Percentiles rank a stretch among this genome's conserved stretches.
phyloP scores from a whole-genome alignment of 495 filamentous ascomycete species.

The Penicillium ochrochloron region DNA sequence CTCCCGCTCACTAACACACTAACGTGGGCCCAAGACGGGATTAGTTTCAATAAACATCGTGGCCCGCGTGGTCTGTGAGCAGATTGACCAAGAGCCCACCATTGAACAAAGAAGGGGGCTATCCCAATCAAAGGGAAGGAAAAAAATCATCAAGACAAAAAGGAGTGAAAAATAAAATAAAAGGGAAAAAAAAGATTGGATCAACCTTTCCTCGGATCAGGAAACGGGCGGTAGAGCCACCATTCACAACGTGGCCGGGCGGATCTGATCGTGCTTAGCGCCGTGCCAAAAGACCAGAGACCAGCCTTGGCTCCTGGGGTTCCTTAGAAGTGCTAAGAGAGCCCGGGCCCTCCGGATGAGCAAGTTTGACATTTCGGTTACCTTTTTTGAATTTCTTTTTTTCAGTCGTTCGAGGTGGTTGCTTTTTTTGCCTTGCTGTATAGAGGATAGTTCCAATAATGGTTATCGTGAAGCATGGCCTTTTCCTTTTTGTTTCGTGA shows the following conservation, averaged over 20 bases:
- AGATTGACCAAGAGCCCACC: neutral
- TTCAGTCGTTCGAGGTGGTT: neutral
- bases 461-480: neutral
- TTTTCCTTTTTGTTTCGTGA: neutral
- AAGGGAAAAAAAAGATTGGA: constrained; percentile 3
- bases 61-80: constrained; percentile 23
- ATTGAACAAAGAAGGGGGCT: neutral
- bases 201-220: constrained; percentile 7
- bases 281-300: constrained; percentile 32
- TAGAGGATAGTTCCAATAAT: neutral
- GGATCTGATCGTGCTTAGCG: constrained; percentile 42
- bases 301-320: constrained; percentile 14
- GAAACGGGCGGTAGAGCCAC: constrained; percentile 37
- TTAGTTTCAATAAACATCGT: constrained; percentile 20
- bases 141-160: constrained; percentile 12
- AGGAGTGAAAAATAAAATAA: neutral
- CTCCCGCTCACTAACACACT: constrained; percentile 4
- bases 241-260: constrained; percentile 41
- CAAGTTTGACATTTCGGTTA: constrained; percentile 14
- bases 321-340: neutral
- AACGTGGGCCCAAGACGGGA: constrained; percentile 13
- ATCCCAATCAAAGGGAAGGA: neutral
- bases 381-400: neutral
- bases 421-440: constrained; percentile 6
- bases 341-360: constrained; percentile 25